Percentiles rank a stretch among this genome's conserved stretches.
Conservation (phyloP, 2,329 filamentous ascomycete species). For the Ustilaginoidea virens region DNA sequence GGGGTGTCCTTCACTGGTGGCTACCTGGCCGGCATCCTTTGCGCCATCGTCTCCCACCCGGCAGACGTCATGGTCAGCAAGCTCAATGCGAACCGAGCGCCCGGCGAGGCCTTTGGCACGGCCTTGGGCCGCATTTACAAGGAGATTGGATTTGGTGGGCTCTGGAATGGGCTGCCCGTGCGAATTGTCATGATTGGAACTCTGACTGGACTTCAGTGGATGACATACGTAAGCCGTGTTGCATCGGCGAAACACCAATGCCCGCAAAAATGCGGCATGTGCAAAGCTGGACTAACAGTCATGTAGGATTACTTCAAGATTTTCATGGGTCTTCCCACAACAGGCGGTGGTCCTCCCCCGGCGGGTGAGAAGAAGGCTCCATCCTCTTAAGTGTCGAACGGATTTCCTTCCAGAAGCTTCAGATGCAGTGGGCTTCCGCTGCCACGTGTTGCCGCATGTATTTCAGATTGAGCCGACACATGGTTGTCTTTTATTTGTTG, state of each 20-base stretch:
- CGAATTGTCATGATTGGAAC: slow-evolving; percentile 80
- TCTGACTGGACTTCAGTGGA: slow-evolving; percentile 76
- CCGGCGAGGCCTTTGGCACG: slow-evolving; percentile 62
- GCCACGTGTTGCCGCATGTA: background rate
- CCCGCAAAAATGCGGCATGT: too few relatives aligned
- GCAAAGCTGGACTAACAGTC: too few relatives aligned
- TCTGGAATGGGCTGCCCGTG: slow-evolving; percentile 83
- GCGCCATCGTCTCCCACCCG: slow-evolving; percentile 67
- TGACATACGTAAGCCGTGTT: slow-evolving; percentile 73
- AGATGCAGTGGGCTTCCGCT: too few relatives aligned
- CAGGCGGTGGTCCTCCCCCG: slow-evolving; percentile 50
- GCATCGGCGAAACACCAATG: too few relatives aligned
- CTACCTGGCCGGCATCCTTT: slow-evolving; percentile 78
- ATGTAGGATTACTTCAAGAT: slow-evolving; percentile 74
- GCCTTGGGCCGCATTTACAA: slow-evolving; percentile 71
- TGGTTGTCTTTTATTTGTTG: too few relatives aligned
- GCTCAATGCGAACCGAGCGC: slow-evolving; percentile 62
- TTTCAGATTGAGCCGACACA: too few relatives aligned
- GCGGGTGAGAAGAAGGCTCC: slow-evolving; percentile 26
- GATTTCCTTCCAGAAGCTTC: background rate
- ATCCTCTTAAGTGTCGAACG: background rate
- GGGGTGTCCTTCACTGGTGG: slow-evolving; percentile 72
- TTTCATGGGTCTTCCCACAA: slow-evolving; percentile 75
- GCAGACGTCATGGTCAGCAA: slow-evolving; percentile 89
- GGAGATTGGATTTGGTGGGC: slow-evolving; percentile 72